These are phyloP conservation scores for Pinus taeda DNA, from an alignment of 75 land plant genomes.

Conservation along the genomic window DNA sequence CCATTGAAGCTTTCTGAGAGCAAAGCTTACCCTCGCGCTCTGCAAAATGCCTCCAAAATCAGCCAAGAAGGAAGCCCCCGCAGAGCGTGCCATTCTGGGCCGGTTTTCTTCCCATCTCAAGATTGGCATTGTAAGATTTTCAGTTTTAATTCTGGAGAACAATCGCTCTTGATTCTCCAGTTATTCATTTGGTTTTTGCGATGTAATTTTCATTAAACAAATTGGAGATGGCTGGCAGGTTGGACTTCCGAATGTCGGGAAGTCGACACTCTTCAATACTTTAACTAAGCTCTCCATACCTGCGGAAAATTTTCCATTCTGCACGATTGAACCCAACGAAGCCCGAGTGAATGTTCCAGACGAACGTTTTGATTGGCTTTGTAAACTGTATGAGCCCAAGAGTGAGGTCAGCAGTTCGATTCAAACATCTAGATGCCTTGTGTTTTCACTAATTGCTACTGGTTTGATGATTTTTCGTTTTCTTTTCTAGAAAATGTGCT, in stretches of 20 bases:
- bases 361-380: conserved; percentile 98
- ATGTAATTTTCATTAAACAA: background rate
- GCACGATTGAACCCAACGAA: conserved; percentile 99
- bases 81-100: conserved; percentile 93
- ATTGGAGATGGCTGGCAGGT: conserved; percentile 43
- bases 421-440: background rate
- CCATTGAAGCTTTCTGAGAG: too few species aligned
- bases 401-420: conserved; percentile 65
- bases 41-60: conserved; percentile 82
- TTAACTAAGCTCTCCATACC: conserved; percentile 96
- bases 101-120: conserved; percentile 98
- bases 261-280: conserved; percentile 97
- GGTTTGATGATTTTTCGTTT: background rate
- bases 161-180: too few species aligned
- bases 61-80: conserved; percentile 78
- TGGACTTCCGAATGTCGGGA: conserved; percentile 98
- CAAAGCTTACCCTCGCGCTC: too few species aligned
- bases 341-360: conserved; percentile 93
- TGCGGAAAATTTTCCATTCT: conserved; percentile 96
- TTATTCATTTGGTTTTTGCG: background rate
- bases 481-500: background rate
- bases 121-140: conserved; percentile 82
- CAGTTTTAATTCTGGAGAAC: too few species aligned
- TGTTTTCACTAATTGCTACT: background rate
- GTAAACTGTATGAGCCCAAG: conserved; percentile 85